Evolutionary conservation across 345 rosid genomes (phyloP).

Genomic region (Cardamine occulta): DNA sequence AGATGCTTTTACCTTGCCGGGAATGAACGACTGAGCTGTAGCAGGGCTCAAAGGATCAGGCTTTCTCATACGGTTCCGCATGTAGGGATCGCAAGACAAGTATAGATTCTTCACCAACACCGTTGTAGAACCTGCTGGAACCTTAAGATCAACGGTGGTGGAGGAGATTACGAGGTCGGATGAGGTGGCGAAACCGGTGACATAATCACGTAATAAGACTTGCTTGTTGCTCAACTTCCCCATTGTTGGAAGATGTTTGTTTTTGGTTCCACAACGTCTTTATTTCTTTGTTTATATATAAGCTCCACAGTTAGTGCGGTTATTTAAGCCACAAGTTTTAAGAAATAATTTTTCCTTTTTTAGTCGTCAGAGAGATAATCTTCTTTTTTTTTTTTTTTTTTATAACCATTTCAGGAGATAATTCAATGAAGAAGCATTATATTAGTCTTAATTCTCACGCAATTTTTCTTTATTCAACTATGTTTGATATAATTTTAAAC

Average conservation of each 20-base stretch:
- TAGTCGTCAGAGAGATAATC: neutral
- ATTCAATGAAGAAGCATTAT: neutral
- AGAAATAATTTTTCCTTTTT: conserved; percentile 8
- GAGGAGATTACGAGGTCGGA: conserved; percentile 52
- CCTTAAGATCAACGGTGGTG: conserved; percentile 39
- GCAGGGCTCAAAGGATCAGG: conserved; percentile 29
- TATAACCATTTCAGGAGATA: neutral
- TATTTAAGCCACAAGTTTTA: conserved; percentile 16
- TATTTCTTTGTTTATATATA: neutral
- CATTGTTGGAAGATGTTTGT: neutral
- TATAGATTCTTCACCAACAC: conserved; percentile 64
- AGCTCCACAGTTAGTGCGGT: neutral
- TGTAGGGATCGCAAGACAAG: conserved; percentile 70
- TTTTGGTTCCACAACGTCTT: conserved; percentile 5
- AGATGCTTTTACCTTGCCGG: conserved; percentile 39
- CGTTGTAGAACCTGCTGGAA: conserved; percentile 35
- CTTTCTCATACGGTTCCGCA: conserved; percentile 50
- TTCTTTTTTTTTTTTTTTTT: too few relatives aligned
- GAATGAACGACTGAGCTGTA: conserved; percentile 36
- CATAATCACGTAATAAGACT: conserved; percentile 53
- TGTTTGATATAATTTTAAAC: neutral
- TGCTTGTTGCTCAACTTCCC: conserved; percentile 53
- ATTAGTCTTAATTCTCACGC: neutral
- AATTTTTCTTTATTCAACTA: neutral
- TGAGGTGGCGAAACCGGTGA: conserved; percentile 50